Conservation (phyloP, 2,329 filamentous ascomycete genomes). For the Aureobasidium sp. region DNA sequence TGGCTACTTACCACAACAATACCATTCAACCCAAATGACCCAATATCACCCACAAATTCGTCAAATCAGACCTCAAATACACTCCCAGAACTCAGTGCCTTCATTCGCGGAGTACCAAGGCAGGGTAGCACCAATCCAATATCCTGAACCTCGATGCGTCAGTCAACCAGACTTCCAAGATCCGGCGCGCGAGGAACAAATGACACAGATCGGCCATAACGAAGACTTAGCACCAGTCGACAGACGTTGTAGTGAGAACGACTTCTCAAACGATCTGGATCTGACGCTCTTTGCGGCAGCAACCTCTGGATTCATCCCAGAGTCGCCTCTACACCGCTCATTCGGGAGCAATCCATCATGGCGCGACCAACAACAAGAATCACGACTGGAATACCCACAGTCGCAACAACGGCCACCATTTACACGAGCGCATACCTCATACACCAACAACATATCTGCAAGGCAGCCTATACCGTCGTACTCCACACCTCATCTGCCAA, state of each 20-base stretch:
- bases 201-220: not conserved
- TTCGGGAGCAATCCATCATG: not conserved
- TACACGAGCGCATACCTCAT: conserved; percentile 18
- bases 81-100: conserved; percentile 3
- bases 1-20: not conserved
- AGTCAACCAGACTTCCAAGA: conserved; percentile 6
- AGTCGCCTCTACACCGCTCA: conserved; percentile 11
- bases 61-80: not conserved
- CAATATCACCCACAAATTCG: not conserved
- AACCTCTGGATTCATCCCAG: conserved; percentile 26
- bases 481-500: not conserved
- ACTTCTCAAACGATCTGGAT: conserved; percentile 26
- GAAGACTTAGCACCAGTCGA: not conserved
- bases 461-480: conserved; percentile 17
- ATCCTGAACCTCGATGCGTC: not conserved
- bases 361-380: not conserved
- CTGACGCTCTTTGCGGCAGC: conserved; percentile 29
- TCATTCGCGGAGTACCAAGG: conserved; percentile 12
- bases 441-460: conserved; percentile 17
- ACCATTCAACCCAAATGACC: not conserved
- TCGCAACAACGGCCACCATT: conserved; percentile 18
- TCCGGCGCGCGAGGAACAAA: not conserved
- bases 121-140: not conserved
- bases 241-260: not conserved
- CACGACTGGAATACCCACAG: conserved; percentile 11